These are phyloP conservation scores for Solanum tarijense DNA, from an alignment of 257 asterid species.

Conservation along the genomic window DNA sequence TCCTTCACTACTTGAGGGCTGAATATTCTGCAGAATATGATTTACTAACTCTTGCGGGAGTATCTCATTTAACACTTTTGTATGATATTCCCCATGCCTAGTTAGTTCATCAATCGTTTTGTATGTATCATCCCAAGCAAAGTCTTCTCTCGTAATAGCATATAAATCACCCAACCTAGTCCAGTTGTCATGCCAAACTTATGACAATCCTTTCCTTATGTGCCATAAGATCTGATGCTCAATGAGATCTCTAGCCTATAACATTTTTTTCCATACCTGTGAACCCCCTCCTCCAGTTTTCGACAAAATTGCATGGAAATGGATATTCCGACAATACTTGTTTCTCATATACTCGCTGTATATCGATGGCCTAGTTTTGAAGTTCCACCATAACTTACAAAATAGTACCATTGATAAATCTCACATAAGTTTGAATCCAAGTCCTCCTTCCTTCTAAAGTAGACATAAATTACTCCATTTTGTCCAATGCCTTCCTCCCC, in stretches of 20 bases:
- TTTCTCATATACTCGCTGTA: too few species aligned
- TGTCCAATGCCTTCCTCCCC: background rate
- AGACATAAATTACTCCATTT: too few species aligned
- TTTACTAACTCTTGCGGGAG: background rate
- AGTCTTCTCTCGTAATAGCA: background rate
- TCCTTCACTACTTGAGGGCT: background rate
- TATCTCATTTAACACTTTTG: too few species aligned
- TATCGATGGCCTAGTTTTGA: background rate
- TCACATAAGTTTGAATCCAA: background rate
- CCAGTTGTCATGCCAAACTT: background rate
- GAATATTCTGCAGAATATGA: background rate
- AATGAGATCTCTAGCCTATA: background rate
- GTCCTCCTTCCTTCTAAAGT: too few species aligned
- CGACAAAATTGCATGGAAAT: too few species aligned
- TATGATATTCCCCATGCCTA: background rate
- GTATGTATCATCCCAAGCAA: too few species aligned
- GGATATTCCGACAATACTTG: background rate
- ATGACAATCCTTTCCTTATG: too few species aligned
- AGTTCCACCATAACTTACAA: background rate
- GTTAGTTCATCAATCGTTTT: background rate
- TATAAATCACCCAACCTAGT: background rate
- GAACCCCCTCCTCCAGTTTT: background rate
- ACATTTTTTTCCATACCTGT: too few species aligned
- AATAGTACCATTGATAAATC: background rate
- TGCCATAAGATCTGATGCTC: background rate